Base-by-base conservation (phyloP, 2,329 filamentous ascomycete genomes). In the Ophiobolus disseminans region DNA sequence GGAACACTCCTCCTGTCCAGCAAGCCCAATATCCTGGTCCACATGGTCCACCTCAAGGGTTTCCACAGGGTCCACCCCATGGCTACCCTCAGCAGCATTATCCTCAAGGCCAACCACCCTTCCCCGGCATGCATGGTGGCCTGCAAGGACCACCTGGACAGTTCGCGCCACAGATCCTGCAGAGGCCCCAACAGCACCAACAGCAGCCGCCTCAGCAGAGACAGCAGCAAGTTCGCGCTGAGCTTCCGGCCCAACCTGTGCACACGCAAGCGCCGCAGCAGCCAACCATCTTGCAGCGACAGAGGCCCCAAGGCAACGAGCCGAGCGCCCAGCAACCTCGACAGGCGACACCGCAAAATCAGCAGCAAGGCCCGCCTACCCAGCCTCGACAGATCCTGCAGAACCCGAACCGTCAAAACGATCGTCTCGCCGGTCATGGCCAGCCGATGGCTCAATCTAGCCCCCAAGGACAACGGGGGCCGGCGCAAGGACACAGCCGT, bases 321-420 rank as follows among this genome's bases (percentile, higher is more conserved):
- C 52, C 51, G 21, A 45, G 31, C 25, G 42, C 35, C 5, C 67
- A 66, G 43, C 65, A 63, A 39, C 69, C 63, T 16, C 55, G 62
- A 40, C 61, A 66, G 26, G 55, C 53, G 16, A 56, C 60, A 19
- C 55, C 62, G 20, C 70, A 70, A 25, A 65, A 71, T n/a, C 75
- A 76, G 44, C 66, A 70, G 19, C 66, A 76, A 37, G 73, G 75
- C 26, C 65, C 75, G 19, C 66, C 70, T 17, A 58, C 68, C 20
- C 72, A 74, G 55, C 88, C 89, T 3, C 84, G 86, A 5, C 89
- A 94, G 65, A 90, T 91, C 44, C 73, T 93, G 41, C 90, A 93
- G 70, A 93, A 91, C 67, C 88, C 88, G 9, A 90, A 88, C 63
- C 82, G 89, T 8, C 75, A 83, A 40, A 64, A 76, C 59, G 69